Base-by-base conservation (phyloP, 305 asterid genomes). In the Fraxinus dipetala region DNA sequence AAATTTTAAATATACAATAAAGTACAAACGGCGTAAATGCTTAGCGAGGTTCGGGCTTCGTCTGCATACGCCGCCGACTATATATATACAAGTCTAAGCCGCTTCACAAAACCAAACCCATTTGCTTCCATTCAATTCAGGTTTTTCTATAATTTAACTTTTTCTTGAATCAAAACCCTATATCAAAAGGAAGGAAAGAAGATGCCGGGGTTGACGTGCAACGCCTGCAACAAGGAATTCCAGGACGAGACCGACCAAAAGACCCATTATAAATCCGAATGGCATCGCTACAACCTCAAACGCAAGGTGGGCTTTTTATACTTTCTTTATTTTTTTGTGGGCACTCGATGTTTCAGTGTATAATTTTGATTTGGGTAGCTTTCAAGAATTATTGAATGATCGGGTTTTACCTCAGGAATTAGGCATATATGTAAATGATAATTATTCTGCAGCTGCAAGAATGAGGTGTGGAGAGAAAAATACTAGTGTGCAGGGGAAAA, bases 221-320 rank as follows among this genome's bases (percentile, higher is more conserved):
- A 96, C 87, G 92, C 99, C 34, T 96, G 99, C 87, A 94, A 96
- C 90, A 90, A 77, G 87, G 97, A 91, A 79, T 90, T 96, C 34
- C 77, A 56, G 2, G 98, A 91, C 80, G 98, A 94, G 38, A 83
- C 82, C 59, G 95, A 96, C 13, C 98, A 92, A 74, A 96, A 94
- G 88, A 90, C 89, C 78, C 99, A 96, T 88, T 96, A 93, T 92
- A 96, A 89, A 88, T 94, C 99, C 54, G 98, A 96, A 87, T 96
- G 99, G 99, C 99, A 96, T 88, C 98, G 99, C 13, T 96, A 94
- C 92, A 96, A 96, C 74, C 99, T 96, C 85, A 96, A 96, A 85
- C 98, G 99, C 89, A 96, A 94, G 99, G 99, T 96, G 6, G 56
- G 18, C 65, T 11, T 65, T 67, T 59, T 20, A 22, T 22, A 32